Evolutionary conservation across 192 early-diverging fungal species (phyloP).

Genomic region (Dispira simplex): DNA sequence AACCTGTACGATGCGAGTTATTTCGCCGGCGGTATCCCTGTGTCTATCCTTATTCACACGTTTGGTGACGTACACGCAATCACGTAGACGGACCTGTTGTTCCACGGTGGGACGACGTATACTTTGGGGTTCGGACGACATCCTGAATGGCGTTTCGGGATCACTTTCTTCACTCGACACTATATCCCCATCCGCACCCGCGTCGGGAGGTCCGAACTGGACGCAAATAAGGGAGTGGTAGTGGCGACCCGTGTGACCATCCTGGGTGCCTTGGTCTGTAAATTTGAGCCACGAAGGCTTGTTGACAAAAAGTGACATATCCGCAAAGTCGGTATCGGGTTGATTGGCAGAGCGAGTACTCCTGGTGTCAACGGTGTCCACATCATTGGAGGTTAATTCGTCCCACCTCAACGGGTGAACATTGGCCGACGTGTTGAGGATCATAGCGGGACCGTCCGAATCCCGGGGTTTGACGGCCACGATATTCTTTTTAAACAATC

Average conservation of each 20-base stretch:
- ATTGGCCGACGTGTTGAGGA: not conserved
- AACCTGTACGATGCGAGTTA: slow-evolving; percentile 22
- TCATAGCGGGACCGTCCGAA: not conserved
- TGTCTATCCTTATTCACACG: slow-evolving; percentile 9
- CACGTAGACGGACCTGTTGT: slow-evolving; percentile 15
- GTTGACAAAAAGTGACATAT: slow-evolving; percentile 13
- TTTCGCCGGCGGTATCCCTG: not conserved
- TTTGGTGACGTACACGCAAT: slow-evolving; percentile 19
- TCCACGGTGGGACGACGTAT: slow-evolving; percentile 20
- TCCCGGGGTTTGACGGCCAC: slow-evolving; percentile 16
- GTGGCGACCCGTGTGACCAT: not conserved
- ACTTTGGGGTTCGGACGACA: slow-evolving; percentile 15
- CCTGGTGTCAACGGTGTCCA: not conserved
- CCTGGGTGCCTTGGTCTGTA: slow-evolving; percentile 9
- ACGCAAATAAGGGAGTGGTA: not conserved
- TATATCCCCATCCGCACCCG: not conserved
- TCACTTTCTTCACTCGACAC: not conserved
- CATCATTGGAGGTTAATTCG: not conserved
- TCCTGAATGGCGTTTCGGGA: too few relatives aligned
- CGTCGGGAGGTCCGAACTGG: slow-evolving; percentile 5
- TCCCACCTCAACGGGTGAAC: slow-evolving; percentile 11
- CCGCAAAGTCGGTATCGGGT: not conserved
- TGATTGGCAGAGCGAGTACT: too few relatives aligned
- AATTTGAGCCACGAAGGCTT: slow-evolving; percentile 16
- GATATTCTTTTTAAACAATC: slow-evolving; percentile 25